These are phyloP conservation scores for Xylaria polymorpha DNA, from an alignment of 2,329 filamentous ascomycete species.

Conservation along the genomic window DNA sequence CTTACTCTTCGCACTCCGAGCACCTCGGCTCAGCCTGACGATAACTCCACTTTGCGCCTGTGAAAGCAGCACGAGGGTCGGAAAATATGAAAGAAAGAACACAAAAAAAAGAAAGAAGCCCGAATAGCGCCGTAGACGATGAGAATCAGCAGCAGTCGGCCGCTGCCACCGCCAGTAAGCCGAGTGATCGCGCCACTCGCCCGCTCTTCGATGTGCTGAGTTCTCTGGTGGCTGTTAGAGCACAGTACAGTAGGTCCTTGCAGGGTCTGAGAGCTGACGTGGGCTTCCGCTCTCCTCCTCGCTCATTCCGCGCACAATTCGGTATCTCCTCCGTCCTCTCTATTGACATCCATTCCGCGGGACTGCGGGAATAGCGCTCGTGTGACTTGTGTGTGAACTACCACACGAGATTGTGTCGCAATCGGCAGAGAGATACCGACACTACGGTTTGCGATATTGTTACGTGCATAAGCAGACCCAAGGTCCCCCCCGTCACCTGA, in stretches of 20 bases:
- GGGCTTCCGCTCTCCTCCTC: constrained; percentile 11
- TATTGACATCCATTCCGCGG: constrained; percentile 3
- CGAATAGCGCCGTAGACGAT: not conserved
- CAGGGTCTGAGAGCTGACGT: constrained; percentile 26
- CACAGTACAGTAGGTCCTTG: constrained; percentile 3
- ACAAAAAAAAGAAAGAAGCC: constrained; percentile 1
- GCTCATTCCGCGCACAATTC: constrained; percentile 4
- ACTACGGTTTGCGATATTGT: constrained; percentile 29
- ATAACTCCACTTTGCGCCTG: not conserved
- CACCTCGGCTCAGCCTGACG: constrained; percentile 23
- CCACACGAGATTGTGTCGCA: constrained; percentile 27
- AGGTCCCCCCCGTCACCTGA: not conserved
- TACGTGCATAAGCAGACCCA: constrained; percentile 34
- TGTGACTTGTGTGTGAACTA: not conserved
- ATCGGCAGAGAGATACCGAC: constrained; percentile 35
- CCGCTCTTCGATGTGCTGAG: constrained; percentile 12
- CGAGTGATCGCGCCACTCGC: constrained; percentile 28
- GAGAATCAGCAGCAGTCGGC: constrained; percentile 5
- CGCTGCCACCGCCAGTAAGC: constrained; percentile 30
- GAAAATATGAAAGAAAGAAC: not conserved
- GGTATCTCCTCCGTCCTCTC: not conserved
- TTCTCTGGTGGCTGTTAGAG: constrained; percentile 6
- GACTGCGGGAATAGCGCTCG: constrained; percentile 17
- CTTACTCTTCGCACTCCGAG: constrained; percentile 34
- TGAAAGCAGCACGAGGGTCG: not conserved